A percentile compares a stretch with the other conserved stretches of the same genome.
These are phyloP conservation scores for Vigna nakashimae DNA, from an alignment of 306 rosid genomes.

Conservation along the genomic window DNA sequence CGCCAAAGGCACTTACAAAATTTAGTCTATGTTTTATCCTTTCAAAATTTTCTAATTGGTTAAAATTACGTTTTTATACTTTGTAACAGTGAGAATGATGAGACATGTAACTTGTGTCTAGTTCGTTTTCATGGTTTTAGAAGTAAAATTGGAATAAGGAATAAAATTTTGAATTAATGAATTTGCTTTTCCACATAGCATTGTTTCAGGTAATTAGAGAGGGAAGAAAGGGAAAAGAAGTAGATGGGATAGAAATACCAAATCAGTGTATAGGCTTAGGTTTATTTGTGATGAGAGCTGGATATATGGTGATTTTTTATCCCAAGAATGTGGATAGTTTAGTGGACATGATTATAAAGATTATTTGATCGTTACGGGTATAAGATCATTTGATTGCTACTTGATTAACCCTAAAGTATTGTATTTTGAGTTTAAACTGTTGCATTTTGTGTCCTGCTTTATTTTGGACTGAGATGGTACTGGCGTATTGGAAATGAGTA, in stretches of 20 bases:
- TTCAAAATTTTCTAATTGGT: neutral
- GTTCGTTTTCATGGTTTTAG: neutral
- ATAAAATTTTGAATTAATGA: neutral
- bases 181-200: neutral
- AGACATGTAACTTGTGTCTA: neutral
- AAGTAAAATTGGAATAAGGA: neutral
- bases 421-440: neutral
- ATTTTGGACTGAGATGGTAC: slow-evolving; percentile 16
- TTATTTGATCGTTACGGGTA: neutral
- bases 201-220: neutral
- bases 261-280: neutral
- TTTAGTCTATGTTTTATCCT: neutral
- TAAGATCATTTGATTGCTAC: slow-evolving; percentile 13
- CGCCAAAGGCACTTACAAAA: too few species aligned
- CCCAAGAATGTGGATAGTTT: neutral
- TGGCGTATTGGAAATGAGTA: too few species aligned
- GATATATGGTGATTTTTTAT: neutral
- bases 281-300: slow-evolving; percentile 29
- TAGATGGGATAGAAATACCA: neutral
- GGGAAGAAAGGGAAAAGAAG: neutral
- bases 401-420: neutral
- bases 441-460: neutral
- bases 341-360: neutral
- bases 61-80: neutral
- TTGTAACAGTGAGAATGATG: slow-evolving; percentile 19